Evolutionary conservation across 805 yeast genomes (phyloP).

Genomic region (Pichia occidentalis): DNA sequence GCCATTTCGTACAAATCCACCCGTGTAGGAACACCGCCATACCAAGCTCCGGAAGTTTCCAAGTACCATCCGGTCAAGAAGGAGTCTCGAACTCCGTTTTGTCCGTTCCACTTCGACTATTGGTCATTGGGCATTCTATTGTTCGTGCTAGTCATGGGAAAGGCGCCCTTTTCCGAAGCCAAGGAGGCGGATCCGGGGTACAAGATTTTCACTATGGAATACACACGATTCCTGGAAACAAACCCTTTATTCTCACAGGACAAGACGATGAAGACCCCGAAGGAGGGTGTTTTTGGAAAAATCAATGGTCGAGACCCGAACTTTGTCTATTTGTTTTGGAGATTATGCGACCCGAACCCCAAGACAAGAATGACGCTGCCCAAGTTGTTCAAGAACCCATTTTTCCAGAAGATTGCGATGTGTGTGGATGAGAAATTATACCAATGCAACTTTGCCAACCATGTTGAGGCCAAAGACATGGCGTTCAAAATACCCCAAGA

Average conservation of each 20-base stretch:
- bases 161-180: slow-evolving; percentile 56
- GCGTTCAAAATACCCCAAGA: slow-evolving; percentile 10
- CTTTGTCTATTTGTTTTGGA: slow-evolving; percentile 42
- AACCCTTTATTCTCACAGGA: slow-evolving; percentile 40
- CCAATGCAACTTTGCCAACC: slow-evolving; percentile 23
- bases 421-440: slow-evolving; percentile 44
- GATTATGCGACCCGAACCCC: slow-evolving; percentile 59
- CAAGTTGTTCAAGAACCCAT: slow-evolving; percentile 53
- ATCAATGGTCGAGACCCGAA: slow-evolving; percentile 17
- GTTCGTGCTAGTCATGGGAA: slow-evolving; percentile 51
- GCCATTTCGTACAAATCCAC: slow-evolving; percentile 33
- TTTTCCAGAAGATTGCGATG: slow-evolving; percentile 54
- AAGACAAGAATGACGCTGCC: slow-evolving; percentile 47
- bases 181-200: slow-evolving; percentile 40
- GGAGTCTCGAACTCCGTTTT: slow-evolving; percentile 27
- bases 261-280: slow-evolving; percentile 50
- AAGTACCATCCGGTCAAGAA: slow-evolving; percentile 31
- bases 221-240: slow-evolving; percentile 33
- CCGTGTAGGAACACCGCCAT: slow-evolving; percentile 75
- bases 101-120: slow-evolving; percentile 62
- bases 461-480: slow-evolving; percentile 9
- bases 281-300: slow-evolving; percentile 28
- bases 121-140: slow-evolving; percentile 71
- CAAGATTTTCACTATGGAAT: slow-evolving; percentile 45
- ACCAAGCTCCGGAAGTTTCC: slow-evolving; percentile 74